These are phyloP conservation scores for Penicillium aurantiogriseum DNA, from an alignment of 2,329 filamentous ascomycete species.

Conservation along the genomic window DNA sequence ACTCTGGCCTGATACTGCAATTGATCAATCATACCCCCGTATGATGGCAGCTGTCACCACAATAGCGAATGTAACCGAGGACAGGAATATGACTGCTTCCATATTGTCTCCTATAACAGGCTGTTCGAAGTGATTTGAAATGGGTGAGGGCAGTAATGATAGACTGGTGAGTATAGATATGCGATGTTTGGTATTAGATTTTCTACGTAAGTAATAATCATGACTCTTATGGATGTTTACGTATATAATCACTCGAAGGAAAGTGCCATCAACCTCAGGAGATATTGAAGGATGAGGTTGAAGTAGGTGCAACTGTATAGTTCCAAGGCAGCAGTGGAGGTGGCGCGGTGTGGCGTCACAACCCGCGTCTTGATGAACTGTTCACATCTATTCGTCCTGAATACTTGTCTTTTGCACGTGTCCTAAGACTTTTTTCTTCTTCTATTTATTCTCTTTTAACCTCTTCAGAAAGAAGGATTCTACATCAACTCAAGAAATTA, in stretches of 20 bases:
- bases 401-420: conserved; percentile 8
- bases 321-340: background rate
- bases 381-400: background rate
- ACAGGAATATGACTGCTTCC: conserved; percentile 16
- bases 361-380: background rate
- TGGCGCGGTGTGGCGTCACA: conserved; percentile 9
- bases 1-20: background rate
- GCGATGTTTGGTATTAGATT: background rate
- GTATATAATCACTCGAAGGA: background rate
- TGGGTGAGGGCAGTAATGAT: background rate
- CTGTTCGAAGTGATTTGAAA: background rate
- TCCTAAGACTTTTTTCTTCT: background rate
- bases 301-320: conserved; percentile 1
- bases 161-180: background rate
- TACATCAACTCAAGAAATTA: background rate
- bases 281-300: background rate
- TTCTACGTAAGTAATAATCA: background rate
- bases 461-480: background rate
- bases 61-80: conserved; percentile 14
- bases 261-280: background rate
- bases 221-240: background rate
- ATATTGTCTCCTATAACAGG: background rate
- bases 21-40: conserved; percentile 9
- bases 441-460: background rate
- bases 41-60: conserved; percentile 8